Base-by-base conservation (phyloP, 148 eudicot species). In the Persicaria tinctoria region DNA sequence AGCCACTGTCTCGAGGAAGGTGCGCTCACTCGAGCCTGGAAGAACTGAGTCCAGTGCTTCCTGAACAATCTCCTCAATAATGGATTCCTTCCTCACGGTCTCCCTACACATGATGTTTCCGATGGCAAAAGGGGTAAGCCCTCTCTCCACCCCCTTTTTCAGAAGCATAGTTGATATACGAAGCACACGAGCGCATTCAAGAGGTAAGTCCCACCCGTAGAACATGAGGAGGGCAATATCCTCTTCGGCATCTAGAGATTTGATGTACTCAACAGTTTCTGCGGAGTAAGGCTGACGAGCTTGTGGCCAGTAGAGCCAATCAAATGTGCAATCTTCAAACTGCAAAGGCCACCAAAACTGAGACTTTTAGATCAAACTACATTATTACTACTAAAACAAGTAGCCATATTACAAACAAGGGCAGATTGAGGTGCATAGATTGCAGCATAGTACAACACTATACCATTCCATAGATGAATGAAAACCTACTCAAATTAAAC, bases 281-380 rank as follows among this genome's bases (percentile, higher is more conserved):
- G 70, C 76, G 63, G 88, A 85, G 76, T 79, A 89, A 38, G 86
- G 85, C 45, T 86, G 77, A 1, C 80, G 82, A 23, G 93, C 88
- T 74, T 89, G 93, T 64, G 93, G 93, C 90, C 93, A 89, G 78
- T 87, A 84, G 13, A 89, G 80, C 93, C 93, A 87, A 72, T 89
- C 90, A 76, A 89, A 85, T 60, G 93, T 87, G 80, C 89, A 86
- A 79, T 88, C 93, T 78, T 89, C 93, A 74, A 87, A 89, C 93
- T 89, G 83, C 73, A 55, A 74, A 57, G 53, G 53, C 53, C 53
- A 50, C 3, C 53, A 50, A 50, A 54, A n/a, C n/a, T 54, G 17
- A 54, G n/a, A 54, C 3, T 14, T 3, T 54, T 14, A 54, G 57
- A 13, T 32, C 41, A 32, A 32, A 32, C 41, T 32, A 32, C 41